phyloP scores from a whole-genome alignment of 2,329 filamentous ascomycete genomes.

The Ascochyta viciae-villosae region DNA sequence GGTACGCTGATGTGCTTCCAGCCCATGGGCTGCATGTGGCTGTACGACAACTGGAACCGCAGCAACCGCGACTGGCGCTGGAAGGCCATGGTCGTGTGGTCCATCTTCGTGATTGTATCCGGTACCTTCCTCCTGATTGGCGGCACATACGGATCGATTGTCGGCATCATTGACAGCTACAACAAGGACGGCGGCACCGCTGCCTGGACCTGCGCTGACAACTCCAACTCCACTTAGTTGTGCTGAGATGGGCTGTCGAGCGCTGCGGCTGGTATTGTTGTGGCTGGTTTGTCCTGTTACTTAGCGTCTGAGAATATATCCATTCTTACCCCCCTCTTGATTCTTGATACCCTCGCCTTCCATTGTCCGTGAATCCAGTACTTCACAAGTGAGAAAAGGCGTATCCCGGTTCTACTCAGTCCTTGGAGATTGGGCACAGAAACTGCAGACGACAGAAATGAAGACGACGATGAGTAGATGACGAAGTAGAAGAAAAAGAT shows the following conservation, averaged over 20 bases:
- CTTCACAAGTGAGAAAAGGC: too few species aligned
- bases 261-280: neutral
- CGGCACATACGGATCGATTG: constrained; percentile 17
- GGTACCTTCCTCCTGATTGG: constrained; percentile 19
- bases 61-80: constrained; percentile 11
- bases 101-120: constrained; percentile 16
- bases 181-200: constrained; percentile 11
- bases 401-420: too few species aligned
- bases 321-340: too few species aligned
- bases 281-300: neutral
- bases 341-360: too few species aligned
- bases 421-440: too few species aligned
- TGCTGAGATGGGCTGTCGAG: neutral
- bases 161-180: constrained; percentile 17
- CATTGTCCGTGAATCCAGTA: too few species aligned
- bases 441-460: too few species aligned
- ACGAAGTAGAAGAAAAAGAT: too few species aligned
- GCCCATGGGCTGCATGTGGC: constrained; percentile 24
- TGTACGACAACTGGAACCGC: constrained; percentile 22
- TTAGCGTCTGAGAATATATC: neutral
- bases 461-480: too few species aligned
- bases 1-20: constrained; percentile 24
- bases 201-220: constrained; percentile 18
- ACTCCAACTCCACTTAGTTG: constrained; percentile 15
- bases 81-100: constrained; percentile 20